A percentile compares a stretch with the other conserved stretches of the same genome.
Conservation (phyloP, 2,329 filamentous ascomycete genomes). For the Colletotrichum truncatum region DNA sequence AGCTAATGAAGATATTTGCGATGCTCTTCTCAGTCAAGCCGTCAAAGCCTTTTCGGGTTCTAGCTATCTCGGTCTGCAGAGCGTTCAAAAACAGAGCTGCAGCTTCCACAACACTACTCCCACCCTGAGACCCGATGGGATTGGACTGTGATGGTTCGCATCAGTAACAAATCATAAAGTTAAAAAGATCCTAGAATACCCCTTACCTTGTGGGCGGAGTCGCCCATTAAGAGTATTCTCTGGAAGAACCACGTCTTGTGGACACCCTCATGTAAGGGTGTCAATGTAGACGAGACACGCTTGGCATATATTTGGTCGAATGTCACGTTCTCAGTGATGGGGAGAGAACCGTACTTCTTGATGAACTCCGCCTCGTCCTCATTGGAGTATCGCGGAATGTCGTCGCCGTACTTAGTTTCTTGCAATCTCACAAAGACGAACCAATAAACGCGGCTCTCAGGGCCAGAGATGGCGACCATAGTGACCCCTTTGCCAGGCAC, state of each 20-base stretch:
- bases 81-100: too few species aligned
- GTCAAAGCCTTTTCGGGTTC: too few species aligned
- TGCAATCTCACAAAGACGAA: constrained; percentile 43
- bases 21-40: too few species aligned
- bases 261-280: constrained; percentile 39
- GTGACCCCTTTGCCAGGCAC: neutral
- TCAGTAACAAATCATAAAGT: too few species aligned
- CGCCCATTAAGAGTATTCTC: constrained; percentile 49
- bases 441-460: constrained; percentile 42
- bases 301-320: constrained; percentile 41
- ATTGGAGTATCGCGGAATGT: constrained; percentile 43
- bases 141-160: too few species aligned
- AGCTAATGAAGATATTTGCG: too few species aligned
- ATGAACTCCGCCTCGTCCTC: constrained; percentile 41
- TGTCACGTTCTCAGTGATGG: constrained; percentile 35
- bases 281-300: constrained; percentile 37
- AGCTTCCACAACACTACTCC: too few species aligned
- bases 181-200: too few species aligned
- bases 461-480: constrained; percentile 40
- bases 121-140: too few species aligned
- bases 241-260: constrained; percentile 47
- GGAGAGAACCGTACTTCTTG: constrained; percentile 29
- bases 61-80: too few species aligned
- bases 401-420: constrained; percentile 34
- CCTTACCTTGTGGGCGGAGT: constrained; percentile 53